A percentile compares a stretch with the other conserved stretches of the same genome.
Evolutionary conservation across 2,329 filamentous ascomycete species (phyloP).

Genomic region (Thielaviopsis punctulata): DNA sequence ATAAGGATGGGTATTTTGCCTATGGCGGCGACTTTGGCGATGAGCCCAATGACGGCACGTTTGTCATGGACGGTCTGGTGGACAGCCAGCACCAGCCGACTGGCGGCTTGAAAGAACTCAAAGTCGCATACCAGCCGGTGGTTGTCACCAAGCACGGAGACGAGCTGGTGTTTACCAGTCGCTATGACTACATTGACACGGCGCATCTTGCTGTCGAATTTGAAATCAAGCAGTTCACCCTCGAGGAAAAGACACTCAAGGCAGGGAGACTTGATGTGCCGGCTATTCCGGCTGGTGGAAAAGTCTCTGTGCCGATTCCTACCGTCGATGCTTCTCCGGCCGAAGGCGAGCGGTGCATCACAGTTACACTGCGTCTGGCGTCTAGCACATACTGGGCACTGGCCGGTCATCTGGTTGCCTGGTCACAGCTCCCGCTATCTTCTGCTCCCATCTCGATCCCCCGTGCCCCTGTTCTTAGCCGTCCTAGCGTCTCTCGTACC

Average conservation of each 20-base stretch:
- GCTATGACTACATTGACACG: slow-evolving; percentile 35
- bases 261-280: not conserved
- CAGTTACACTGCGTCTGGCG: slow-evolving; percentile 27
- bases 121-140: slow-evolving; percentile 37
- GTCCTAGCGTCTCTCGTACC: slow-evolving; percentile 17
- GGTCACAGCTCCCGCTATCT: slow-evolving; percentile 23
- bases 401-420: slow-evolving; percentile 36
- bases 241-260: not conserved
- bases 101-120: slow-evolving; percentile 35
- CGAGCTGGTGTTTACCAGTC: slow-evolving; percentile 30
- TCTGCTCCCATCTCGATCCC: not conserved
- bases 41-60: slow-evolving; percentile 40
- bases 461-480: not conserved
- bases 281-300: not conserved
- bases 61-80: slow-evolving; percentile 39
- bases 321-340: too few relatives aligned
- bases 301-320: not conserved
- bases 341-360: slow-evolving; percentile 17
- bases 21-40: slow-evolving; percentile 48
- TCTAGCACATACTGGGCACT: slow-evolving; percentile 31
- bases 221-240: not conserved
- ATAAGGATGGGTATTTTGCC: slow-evolving; percentile 27
- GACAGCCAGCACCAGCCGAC: slow-evolving; percentile 32
- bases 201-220: slow-evolving; percentile 24
- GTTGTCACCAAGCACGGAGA: slow-evolving; percentile 20